Evolutionary conservation across 495 filamentous ascomycete species (phyloP).

Genomic region (Melanomma pulvis-pyrius): DNA sequence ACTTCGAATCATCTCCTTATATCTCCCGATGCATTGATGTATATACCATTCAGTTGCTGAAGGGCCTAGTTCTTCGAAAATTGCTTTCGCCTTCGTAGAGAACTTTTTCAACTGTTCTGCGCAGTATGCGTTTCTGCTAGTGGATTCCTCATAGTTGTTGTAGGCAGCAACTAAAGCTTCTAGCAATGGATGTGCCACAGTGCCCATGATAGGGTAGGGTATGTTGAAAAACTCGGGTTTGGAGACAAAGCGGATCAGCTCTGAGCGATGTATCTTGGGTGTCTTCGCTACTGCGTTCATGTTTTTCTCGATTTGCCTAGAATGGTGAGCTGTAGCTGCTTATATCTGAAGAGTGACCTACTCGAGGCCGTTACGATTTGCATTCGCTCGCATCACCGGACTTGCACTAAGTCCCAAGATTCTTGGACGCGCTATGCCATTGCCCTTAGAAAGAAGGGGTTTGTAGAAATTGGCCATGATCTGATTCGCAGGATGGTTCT

Average conservation of each 20-base stretch:
- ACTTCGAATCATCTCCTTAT: conserved; percentile 46
- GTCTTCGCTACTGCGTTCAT: conserved; percentile 73
- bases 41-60: conserved; percentile 79
- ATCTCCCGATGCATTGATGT: conserved; percentile 55
- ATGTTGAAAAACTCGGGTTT: conserved; percentile 63
- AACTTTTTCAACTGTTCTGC: conserved; percentile 65
- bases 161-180: conserved; percentile 40
- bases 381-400: conserved; percentile 65
- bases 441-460: conserved; percentile 41
- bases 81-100: conserved; percentile 50
- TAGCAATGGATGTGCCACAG: conserved; percentile 1
- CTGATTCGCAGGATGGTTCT: conserved; percentile 66
- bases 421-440: conserved; percentile 56
- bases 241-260: conserved; percentile 69
- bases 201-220: conserved; percentile 45
- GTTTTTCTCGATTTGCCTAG: conserved; percentile 70
- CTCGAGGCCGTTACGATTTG: conserved; percentile 50
- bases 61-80: conserved; percentile 69
- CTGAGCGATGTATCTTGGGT: conserved; percentile 70
- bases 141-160: conserved; percentile 52
- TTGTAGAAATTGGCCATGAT: conserved; percentile 83
- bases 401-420: conserved; percentile 88
- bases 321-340: conserved; percentile 11
- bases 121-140: conserved; percentile 62
- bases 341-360: conserved; percentile 22